phyloP scores from a whole-genome alignment of 1,139 yeast genomes.

The Saccharomyces hybrid region DNA sequence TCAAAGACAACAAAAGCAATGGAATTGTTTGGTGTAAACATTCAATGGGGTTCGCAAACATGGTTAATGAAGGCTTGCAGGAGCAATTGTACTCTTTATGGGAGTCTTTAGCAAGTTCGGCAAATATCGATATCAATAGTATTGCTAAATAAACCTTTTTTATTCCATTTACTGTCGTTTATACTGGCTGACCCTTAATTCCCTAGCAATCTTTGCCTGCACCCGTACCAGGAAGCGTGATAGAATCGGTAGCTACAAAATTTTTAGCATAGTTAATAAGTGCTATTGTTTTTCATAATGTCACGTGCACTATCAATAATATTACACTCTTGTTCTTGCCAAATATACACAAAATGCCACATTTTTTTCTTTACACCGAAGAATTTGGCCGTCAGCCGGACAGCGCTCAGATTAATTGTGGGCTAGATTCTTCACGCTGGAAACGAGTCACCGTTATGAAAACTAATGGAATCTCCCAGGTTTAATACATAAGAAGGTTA shows the following conservation, averaged over 20 bases:
- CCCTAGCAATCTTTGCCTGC: neutral
- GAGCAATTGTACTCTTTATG: slow-evolving; percentile 17
- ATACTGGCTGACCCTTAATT: neutral
- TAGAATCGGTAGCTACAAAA: slow-evolving; percentile 14
- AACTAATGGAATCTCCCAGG: neutral
- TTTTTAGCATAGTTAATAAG: slow-evolving; percentile 51
- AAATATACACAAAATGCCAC: neutral
- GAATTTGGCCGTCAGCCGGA: neutral
- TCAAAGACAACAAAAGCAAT: slow-evolving; percentile 9
- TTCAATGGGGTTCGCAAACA: slow-evolving; percentile 16
- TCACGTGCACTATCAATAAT: neutral
- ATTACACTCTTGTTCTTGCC: neutral
- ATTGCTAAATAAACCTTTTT: neutral
- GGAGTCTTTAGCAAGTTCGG: slow-evolving; percentile 33
- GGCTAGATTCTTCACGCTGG: neutral
- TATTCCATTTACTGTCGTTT: neutral
- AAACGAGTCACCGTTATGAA: neutral
- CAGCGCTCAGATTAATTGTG: neutral
- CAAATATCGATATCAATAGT: slow-evolving; percentile 43
- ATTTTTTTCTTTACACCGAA: neutral
- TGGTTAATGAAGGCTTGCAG: slow-evolving; percentile 12
- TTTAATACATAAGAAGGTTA: neutral
- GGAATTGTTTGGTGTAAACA: slow-evolving; percentile 18
- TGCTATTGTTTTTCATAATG: neutral
- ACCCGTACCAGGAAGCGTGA: neutral